Percentiles rank a stretch among this genome's conserved stretches.
phyloP scores from a whole-genome alignment of 176 grass and related monocot genomes.

The Elaeis guineensis region DNA sequence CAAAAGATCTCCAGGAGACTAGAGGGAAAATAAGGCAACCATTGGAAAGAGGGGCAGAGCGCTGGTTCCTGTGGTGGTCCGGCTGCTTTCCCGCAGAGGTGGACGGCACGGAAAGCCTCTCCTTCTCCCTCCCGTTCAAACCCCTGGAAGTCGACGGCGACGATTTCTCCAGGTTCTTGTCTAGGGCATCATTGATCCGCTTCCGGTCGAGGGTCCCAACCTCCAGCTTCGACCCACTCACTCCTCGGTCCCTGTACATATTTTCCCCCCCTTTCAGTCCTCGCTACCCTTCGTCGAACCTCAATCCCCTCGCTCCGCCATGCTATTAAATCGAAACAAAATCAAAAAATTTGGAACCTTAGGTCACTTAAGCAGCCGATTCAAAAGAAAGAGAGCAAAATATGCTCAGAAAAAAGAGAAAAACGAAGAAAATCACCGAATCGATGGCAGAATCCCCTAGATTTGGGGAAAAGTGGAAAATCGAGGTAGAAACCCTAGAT shows the following conservation, averaged over 20 bases:
- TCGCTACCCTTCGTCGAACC: too few relatives aligned
- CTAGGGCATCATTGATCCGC: conserved; percentile 59
- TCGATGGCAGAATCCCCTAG: too few relatives aligned
- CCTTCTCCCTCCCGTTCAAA: conserved; percentile 30
- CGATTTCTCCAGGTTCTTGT: conserved; percentile 61
- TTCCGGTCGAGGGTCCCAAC: conserved; percentile 32
- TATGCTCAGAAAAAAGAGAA: too few relatives aligned
- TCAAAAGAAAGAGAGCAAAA: too few relatives aligned
- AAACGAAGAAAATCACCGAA: too few relatives aligned
- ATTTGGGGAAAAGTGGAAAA: too few relatives aligned
- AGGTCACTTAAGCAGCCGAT: too few relatives aligned
- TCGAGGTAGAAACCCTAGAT: too few relatives aligned
- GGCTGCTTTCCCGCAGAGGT: conserved; percentile 14
- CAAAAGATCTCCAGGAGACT: too few relatives aligned
- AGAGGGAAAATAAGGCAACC: not conserved
- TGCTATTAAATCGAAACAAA: too few relatives aligned
- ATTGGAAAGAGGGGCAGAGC: conserved; percentile 2
- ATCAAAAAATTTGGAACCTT: too few relatives aligned
- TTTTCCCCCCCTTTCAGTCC: not conserved
- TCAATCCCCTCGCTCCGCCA: too few relatives aligned
- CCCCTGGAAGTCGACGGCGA: conserved; percentile 55
- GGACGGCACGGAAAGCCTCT: conserved; percentile 42
- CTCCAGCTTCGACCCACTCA: conserved; percentile 22
- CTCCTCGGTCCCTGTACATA: conserved; percentile 49
- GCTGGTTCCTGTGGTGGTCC: not conserved